Evolutionary conservation across 179 eudicot genomes (phyloP).

Genomic region (Corrigiola litoralis): DNA sequence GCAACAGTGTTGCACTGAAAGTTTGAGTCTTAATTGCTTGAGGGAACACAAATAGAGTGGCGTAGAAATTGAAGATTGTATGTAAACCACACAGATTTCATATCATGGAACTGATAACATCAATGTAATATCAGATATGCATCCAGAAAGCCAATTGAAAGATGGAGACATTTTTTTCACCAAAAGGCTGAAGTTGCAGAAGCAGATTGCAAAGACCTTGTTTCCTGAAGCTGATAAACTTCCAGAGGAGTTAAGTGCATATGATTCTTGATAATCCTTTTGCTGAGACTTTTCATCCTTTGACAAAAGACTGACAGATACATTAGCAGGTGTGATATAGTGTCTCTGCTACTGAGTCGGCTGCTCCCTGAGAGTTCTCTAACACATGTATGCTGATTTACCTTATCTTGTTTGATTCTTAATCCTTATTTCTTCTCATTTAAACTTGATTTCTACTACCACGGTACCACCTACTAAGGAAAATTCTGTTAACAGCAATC

Average conservation of each 20-base stretch:
- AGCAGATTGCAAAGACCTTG: constrained; percentile 41
- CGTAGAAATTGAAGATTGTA: too few relatives aligned
- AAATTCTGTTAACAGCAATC: constrained; percentile 27
- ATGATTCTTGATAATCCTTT: constrained; percentile 8
- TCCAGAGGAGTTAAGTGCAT: constrained; percentile 51
- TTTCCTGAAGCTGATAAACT: constrained; percentile 37
- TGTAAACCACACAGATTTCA: too few relatives aligned
- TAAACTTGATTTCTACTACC: too few relatives aligned
- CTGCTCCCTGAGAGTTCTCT: constrained; percentile 47
- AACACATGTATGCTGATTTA: constrained; percentile 39
- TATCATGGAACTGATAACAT: neutral
- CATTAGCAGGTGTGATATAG: constrained; percentile 58
- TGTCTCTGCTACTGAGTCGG: constrained; percentile 59
- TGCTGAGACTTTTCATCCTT: constrained; percentile 12
- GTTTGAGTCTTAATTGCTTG: neutral
- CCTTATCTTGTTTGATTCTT: neutral
- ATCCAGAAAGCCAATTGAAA: constrained; percentile 32
- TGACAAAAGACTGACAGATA: constrained; percentile 8
- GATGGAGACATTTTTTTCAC: constrained; percentile 51
- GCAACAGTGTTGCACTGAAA: constrained; percentile 4
- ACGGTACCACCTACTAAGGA: too few relatives aligned
- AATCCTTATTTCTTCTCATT: neutral
- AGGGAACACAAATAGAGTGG: too few relatives aligned
- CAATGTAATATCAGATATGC: neutral
- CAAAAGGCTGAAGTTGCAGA: constrained; percentile 56